phyloP scores from a whole-genome alignment of 2,329 filamentous ascomycete species.

The Calonectria hawksworthii region DNA sequence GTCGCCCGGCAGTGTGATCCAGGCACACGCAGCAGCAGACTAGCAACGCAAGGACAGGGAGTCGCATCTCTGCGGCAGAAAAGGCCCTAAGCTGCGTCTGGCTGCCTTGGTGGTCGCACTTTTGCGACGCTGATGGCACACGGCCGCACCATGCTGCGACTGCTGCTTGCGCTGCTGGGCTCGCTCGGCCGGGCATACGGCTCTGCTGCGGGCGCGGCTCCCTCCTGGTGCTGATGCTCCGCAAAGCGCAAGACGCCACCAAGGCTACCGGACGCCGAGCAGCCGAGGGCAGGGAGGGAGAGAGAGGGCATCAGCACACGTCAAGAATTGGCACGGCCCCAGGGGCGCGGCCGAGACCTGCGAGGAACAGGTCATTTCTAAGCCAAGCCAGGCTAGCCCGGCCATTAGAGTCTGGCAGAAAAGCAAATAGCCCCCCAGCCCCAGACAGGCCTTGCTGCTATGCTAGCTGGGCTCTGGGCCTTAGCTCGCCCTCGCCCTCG shows the following conservation, averaged over 20 bases:
- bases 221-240: too few species aligned
- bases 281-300: too few species aligned
- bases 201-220: neutral
- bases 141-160: neutral
- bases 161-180: neutral
- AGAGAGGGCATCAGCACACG: neutral
- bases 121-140: neutral
- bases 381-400: neutral
- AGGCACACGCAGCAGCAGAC: neutral
- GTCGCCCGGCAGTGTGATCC: neutral
- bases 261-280: too few species aligned
- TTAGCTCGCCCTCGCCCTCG: too few species aligned
- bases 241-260: neutral
- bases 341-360: neutral
- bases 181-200: neutral
- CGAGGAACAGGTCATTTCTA: neutral
- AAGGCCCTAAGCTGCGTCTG: neutral
- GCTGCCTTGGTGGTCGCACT: neutral
- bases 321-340: conserved; percentile 1
- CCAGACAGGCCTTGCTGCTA: neutral
- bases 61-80: neutral
- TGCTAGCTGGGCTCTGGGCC: too few species aligned
- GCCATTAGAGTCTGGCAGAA: neutral
- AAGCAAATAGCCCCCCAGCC: neutral
- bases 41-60: neutral